phyloP scores from a whole-genome alignment of 2,329 filamentous ascomycete genomes.

The Fusarium sp. region DNA sequence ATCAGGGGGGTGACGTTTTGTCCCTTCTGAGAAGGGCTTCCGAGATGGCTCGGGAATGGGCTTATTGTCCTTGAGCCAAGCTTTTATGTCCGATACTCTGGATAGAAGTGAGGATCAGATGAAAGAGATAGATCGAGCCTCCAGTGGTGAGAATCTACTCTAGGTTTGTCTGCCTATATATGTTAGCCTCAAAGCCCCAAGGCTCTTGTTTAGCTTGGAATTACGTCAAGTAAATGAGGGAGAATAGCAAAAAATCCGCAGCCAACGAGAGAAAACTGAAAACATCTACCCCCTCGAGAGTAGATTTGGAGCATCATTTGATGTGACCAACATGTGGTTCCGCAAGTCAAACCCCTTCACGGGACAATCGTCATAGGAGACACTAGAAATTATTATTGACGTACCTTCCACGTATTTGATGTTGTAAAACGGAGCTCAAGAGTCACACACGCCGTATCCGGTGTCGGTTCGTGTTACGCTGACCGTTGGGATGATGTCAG shows the following conservation, averaged over 20 bases:
- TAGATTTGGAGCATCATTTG: neutral
- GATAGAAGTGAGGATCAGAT: neutral
- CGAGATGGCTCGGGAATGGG: neutral
- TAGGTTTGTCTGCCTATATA: neutral
- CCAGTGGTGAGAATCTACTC: neutral
- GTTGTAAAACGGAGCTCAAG: constrained; percentile 15
- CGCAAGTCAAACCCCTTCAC: neutral
- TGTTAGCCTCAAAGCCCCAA: neutral
- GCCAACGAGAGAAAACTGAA: neutral
- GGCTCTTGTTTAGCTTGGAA: neutral
- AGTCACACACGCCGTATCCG: constrained; percentile 11
- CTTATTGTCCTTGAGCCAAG: neutral
- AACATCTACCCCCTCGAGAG: neutral
- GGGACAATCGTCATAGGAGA: neutral
- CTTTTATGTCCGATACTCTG: neutral
- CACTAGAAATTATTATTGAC: neutral
- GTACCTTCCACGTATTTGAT: constrained; percentile 11
- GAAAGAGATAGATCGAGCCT: neutral
- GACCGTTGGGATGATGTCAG: constrained; percentile 30
- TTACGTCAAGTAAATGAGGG: neutral
- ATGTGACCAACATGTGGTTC: neutral
- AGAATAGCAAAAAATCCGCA: neutral
- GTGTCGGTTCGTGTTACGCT: constrained; percentile 9
- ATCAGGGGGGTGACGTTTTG: neutral
- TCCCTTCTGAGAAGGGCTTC: neutral